Conservation (phyloP, 768 basidiomycete genomes). For the Hydnomerulius pinastri region DNA sequence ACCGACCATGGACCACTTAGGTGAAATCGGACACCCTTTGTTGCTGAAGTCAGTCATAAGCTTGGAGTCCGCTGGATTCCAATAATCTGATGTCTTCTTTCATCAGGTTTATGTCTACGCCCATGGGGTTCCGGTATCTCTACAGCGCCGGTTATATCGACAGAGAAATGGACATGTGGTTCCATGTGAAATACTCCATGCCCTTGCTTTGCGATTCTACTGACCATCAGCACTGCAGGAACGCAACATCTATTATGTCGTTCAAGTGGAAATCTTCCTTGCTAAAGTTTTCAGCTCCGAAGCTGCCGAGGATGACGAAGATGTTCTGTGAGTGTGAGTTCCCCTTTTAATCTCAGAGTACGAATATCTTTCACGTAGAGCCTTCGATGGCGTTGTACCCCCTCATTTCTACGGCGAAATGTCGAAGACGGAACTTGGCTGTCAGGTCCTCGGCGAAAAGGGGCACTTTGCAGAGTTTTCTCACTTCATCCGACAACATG, state of each 20-base stretch:
- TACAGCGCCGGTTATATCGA: conserved; percentile 92
- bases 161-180: conserved; percentile 95
- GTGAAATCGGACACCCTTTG: conserved; percentile 87
- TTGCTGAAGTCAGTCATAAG: conserved; percentile 69
- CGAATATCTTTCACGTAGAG: conserved; percentile 38
- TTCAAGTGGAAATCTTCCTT: conserved; percentile 91
- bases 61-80: neutral
- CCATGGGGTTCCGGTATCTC: conserved; percentile 90
- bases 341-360: neutral
- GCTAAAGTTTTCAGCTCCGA: conserved; percentile 69
- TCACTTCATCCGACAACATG: conserved; percentile 85
- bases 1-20: conserved; percentile 93
- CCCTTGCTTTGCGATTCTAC: neutral
- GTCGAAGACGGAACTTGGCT: conserved; percentile 94
- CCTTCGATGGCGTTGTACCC: conserved; percentile 85
- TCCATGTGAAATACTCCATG: conserved; percentile 62
- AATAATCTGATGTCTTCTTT: neutral
- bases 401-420: conserved; percentile 98
- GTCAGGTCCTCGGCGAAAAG: conserved; percentile 86
- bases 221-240: conserved; percentile 55
- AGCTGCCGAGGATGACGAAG: conserved; percentile 64
- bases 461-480: conserved; percentile 92
- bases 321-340: conserved; percentile 47
- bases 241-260: conserved; percentile 90
- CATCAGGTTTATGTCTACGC: conserved; percentile 88